These are phyloP conservation scores for Diaporthe ampelina DNA, from an alignment of 2,329 filamentous ascomycete genomes.

Conservation along the genomic window DNA sequence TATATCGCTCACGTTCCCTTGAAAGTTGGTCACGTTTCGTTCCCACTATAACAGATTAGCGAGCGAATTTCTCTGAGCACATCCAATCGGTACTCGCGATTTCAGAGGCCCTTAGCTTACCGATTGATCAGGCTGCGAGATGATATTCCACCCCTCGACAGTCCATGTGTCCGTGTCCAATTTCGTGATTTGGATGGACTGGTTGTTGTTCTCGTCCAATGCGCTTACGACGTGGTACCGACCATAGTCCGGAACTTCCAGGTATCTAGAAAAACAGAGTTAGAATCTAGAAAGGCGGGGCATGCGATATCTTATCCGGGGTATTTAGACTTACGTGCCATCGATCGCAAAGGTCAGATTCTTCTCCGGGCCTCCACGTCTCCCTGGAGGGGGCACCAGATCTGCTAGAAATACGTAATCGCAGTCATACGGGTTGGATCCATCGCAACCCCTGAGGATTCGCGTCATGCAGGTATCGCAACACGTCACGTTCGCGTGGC, in stretches of 20 bases:
- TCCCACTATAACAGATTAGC: conserved; percentile 36
- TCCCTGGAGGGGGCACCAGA: conserved; percentile 20
- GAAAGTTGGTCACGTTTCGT: conserved; percentile 32
- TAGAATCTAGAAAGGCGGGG: background rate
- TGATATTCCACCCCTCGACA: conserved; percentile 41
- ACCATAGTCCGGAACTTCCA: conserved; percentile 30
- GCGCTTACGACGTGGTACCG: conserved; percentile 41
- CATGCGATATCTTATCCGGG: too few relatives aligned
- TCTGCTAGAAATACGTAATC: conserved; percentile 14
- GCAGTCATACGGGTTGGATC: background rate
- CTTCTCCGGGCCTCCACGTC: conserved; percentile 10
- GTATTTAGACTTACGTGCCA: background rate
- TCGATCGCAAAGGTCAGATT: conserved; percentile 12
- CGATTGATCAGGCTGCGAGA: conserved; percentile 41
- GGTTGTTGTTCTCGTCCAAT: conserved; percentile 32
- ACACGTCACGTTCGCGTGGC: conserved; percentile 34
- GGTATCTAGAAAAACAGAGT: background rate
- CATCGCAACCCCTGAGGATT: background rate
- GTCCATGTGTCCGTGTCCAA: conserved; percentile 40
- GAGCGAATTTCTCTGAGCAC: background rate
- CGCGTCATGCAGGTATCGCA: conserved; percentile 40
- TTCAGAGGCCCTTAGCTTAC: background rate
- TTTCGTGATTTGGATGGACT: conserved; percentile 40
- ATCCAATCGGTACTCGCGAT: background rate
- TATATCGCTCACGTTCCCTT: conserved; percentile 5